phyloP scores from a whole-genome alignment of 495 filamentous ascomycete species.

The Friedmanniomyces endolithicus region DNA sequence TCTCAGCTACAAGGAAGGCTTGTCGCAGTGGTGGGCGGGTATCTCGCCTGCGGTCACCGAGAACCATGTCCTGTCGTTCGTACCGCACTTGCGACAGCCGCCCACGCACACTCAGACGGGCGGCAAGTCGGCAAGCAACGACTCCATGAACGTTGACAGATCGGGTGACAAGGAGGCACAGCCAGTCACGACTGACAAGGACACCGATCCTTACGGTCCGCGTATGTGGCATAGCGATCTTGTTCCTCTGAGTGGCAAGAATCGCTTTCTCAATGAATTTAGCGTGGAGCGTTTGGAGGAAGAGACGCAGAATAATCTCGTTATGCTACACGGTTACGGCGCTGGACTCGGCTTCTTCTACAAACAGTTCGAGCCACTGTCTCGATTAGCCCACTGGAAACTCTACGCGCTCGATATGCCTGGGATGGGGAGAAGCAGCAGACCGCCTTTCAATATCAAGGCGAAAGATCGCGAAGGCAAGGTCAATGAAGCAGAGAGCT shows the following conservation, averaged over 20 bases:
- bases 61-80: slow-evolving; percentile 74
- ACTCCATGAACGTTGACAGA: slow-evolving; percentile 26
- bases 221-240: slow-evolving; percentile 76
- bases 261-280: slow-evolving; percentile 86
- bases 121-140: slow-evolving; percentile 23
- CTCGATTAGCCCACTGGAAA: slow-evolving; percentile 67
- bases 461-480: slow-evolving; percentile 70
- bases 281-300: slow-evolving; percentile 75
- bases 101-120: slow-evolving; percentile 60
- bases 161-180: slow-evolving; percentile 33
- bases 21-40: slow-evolving; percentile 87
- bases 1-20: slow-evolving; percentile 79
- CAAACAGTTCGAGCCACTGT: slow-evolving; percentile 85
- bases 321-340: slow-evolving; percentile 95
- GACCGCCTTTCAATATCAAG: slow-evolving; percentile 71
- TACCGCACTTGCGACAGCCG: slow-evolving; percentile 68
- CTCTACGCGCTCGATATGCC: slow-evolving; percentile 84
- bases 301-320: slow-evolving; percentile 64
- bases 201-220: slow-evolving; percentile 71
- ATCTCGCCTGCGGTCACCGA: slow-evolving; percentile 74
- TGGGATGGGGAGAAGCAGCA: slow-evolving; percentile 82
- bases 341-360: slow-evolving; percentile 96
- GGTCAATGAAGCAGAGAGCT: slow-evolving; percentile 81
- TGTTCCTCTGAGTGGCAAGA: slow-evolving; percentile 70
- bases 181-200: slow-evolving; percentile 39